These are phyloP conservation scores for Euptelea pleiosperma DNA, from an alignment of 164 flowering plant species.

Conservation along the genomic window DNA sequence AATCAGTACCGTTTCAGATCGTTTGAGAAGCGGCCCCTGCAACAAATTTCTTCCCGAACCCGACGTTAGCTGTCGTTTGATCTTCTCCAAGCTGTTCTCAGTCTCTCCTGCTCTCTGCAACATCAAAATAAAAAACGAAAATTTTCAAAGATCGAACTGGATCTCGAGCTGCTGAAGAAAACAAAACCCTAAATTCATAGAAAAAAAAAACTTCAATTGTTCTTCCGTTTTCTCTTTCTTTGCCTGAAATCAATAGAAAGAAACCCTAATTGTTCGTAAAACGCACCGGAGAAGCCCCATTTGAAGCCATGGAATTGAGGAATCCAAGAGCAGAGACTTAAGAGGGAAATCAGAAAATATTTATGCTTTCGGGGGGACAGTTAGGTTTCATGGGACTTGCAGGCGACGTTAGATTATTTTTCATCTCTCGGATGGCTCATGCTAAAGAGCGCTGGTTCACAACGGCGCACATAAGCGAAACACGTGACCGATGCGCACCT, in stretches of 20 bases:
- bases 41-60: slow-evolving; percentile 76
- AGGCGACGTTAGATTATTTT: too few species aligned
- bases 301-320: slow-evolving; percentile 6
- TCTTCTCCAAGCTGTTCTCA: slow-evolving; percentile 90
- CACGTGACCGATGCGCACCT: too few species aligned
- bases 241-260: background rate
- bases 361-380: too few species aligned
- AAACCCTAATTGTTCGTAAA: background rate
- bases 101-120: slow-evolving; percentile 35
- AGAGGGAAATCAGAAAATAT: background rate
- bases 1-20: slow-evolving; percentile 83
- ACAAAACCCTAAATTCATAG: background rate
- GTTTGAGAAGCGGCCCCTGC: slow-evolving; percentile 95
- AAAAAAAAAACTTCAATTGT: slow-evolving; percentile 6
- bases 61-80: slow-evolving; percentile 84
- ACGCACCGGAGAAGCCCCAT: slow-evolving; percentile 12
- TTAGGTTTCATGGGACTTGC: too few species aligned
- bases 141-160: background rate
- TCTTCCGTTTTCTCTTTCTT: too few species aligned
- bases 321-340: background rate
- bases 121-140: background rate
- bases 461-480: too few species aligned
- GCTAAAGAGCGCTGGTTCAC: too few species aligned
- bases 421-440: too few species aligned
- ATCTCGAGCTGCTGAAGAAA: background rate